Percentiles rank a stretch among this genome's conserved stretches.
phyloP scores from a whole-genome alignment of 2,329 filamentous ascomycete genomes.

The Colletotrichum phormii region DNA sequence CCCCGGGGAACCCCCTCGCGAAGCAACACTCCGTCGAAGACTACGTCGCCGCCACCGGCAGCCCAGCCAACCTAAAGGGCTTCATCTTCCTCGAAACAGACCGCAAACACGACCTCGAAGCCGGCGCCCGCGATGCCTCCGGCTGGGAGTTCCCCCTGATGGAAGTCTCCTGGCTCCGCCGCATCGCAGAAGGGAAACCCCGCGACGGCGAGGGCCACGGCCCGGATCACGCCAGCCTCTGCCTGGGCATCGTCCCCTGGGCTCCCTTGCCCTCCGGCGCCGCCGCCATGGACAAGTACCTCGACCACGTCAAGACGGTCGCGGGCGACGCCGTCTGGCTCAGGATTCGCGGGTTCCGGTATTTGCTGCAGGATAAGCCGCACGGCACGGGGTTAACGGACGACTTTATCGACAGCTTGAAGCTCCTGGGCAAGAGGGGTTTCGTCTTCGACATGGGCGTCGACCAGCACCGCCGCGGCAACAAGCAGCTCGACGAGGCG shows the following conservation, averaged over 20 bases:
- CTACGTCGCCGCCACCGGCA: slow-evolving; percentile 63
- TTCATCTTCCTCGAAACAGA: slow-evolving; percentile 90
- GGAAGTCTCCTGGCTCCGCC: slow-evolving; percentile 77
- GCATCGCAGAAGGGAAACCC: slow-evolving; percentile 72
- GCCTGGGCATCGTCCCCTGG: slow-evolving; percentile 83
- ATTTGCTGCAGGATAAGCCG: slow-evolving; percentile 83
- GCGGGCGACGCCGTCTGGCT: slow-evolving; percentile 72
- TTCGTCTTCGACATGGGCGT: slow-evolving; percentile 86
- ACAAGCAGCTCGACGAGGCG: slow-evolving; percentile 78
- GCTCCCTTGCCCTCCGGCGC: slow-evolving; percentile 80
- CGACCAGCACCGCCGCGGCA: slow-evolving; percentile 81
- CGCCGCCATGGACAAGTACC: slow-evolving; percentile 71
- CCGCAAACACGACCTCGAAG: slow-evolving; percentile 70
- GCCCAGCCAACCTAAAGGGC: slow-evolving; percentile 64
- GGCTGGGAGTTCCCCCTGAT: slow-evolving; percentile 77
- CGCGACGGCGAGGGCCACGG: slow-evolving; percentile 68
- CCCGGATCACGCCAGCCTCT: slow-evolving; percentile 61
- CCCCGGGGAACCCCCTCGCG: slow-evolving; percentile 67
- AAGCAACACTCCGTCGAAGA: slow-evolving; percentile 73
- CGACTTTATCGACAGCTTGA: slow-evolving; percentile 74
- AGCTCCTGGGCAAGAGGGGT: slow-evolving; percentile 71
- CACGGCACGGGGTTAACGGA: slow-evolving; percentile 71
- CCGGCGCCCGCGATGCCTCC: slow-evolving; percentile 55
- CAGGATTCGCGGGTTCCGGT: slow-evolving; percentile 83
- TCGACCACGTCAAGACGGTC: slow-evolving; percentile 68